Evolutionary conservation across 768 basidiomycete species (phyloP).

Genomic region (Phylloporus sp.): DNA sequence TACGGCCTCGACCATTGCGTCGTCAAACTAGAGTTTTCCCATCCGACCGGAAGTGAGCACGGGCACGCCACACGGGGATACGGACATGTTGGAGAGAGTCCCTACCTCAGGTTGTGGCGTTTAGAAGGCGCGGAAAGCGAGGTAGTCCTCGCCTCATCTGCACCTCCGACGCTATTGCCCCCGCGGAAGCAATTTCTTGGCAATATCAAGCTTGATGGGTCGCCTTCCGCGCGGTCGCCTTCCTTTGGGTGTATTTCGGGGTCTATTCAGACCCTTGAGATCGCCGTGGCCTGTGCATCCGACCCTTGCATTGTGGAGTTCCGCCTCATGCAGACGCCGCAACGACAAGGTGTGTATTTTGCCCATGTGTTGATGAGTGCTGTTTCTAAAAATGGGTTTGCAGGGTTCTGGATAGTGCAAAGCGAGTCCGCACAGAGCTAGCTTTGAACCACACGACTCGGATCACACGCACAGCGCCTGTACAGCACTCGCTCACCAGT

Average conservation of each 20-base stretch:
- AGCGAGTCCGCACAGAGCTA: no score
- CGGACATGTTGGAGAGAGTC: slow-evolving; percentile 10
- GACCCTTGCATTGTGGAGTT: slow-evolving; percentile 24
- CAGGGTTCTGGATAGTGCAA: slow-evolving; percentile 19
- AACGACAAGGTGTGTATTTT: slow-evolving; percentile 19
- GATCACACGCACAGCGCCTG: background rate
- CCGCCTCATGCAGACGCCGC: slow-evolving; percentile 12
- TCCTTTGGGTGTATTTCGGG: slow-evolving; percentile 13
- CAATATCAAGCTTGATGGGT: slow-evolving; percentile 14
- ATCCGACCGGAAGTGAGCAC: background rate
- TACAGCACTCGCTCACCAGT: background rate
- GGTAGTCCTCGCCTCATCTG: slow-evolving; percentile 5
- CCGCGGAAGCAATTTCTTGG: slow-evolving; percentile 13
- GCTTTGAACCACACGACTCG: no score
- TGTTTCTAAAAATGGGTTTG: background rate
- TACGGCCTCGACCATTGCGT: slow-evolving; percentile 21
- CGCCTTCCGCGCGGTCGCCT: slow-evolving; percentile 4
- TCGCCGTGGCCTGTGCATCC: slow-evolving; percentile 17
- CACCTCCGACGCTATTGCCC: slow-evolving; percentile 10
- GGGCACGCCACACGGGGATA: slow-evolving; percentile 12
- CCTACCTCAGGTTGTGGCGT: slow-evolving; percentile 18
- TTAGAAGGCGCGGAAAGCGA: slow-evolving; percentile 6
- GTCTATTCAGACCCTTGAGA: slow-evolving; percentile 19
- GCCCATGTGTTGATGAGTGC: background rate
- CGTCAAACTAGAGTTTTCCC: slow-evolving; percentile 10